phyloP scores from a whole-genome alignment of 2,329 filamentous ascomycete genomes.

The Torrubiella hemipterigena region DNA sequence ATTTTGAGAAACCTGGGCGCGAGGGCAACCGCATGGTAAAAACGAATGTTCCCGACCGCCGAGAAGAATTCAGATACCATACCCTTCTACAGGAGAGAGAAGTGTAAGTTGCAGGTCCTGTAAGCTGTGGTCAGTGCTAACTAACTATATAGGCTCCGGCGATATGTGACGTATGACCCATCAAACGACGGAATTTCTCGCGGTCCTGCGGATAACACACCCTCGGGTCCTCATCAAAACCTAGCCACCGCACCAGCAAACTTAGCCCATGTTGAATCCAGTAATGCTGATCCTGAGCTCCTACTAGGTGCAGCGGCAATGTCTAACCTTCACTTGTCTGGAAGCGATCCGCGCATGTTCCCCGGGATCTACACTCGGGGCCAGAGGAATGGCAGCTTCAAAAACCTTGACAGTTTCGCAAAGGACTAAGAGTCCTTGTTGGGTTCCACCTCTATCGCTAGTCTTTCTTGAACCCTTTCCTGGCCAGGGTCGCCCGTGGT shows the following conservation, averaged over 20 bases:
- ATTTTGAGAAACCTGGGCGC: constrained; percentile 67
- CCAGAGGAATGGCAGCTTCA: constrained; percentile 27
- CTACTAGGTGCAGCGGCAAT: constrained; percentile 18
- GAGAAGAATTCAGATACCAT: constrained; percentile 80
- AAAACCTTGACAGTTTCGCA: constrained; percentile 14
- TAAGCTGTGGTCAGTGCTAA: neutral
- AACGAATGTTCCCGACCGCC: constrained; percentile 88
- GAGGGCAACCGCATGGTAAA: constrained; percentile 87
- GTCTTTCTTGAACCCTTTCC: neutral
- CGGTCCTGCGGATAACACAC: neutral
- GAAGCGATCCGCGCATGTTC: constrained; percentile 56
- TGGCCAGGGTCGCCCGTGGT: too few relatives aligned
- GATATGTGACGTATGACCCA: constrained; percentile 26
- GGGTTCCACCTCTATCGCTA: constrained; percentile 1
- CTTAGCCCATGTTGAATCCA: constrained; percentile 1
- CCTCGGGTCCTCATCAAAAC: neutral
- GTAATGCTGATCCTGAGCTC: neutral
- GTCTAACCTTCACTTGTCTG: constrained; percentile 36
- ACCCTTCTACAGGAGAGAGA: constrained; percentile 73
- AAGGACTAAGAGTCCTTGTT: constrained; percentile 2
- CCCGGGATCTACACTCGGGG: constrained; percentile 54
- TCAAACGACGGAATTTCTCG: too few relatives aligned
- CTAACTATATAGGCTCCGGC: constrained; percentile 22
- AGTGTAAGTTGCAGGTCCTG: constrained; percentile 47
- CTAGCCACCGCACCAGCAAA: neutral